phyloP scores from a whole-genome alignment of 192 early-diverging fungal species.

The Podila verticillata region DNA sequence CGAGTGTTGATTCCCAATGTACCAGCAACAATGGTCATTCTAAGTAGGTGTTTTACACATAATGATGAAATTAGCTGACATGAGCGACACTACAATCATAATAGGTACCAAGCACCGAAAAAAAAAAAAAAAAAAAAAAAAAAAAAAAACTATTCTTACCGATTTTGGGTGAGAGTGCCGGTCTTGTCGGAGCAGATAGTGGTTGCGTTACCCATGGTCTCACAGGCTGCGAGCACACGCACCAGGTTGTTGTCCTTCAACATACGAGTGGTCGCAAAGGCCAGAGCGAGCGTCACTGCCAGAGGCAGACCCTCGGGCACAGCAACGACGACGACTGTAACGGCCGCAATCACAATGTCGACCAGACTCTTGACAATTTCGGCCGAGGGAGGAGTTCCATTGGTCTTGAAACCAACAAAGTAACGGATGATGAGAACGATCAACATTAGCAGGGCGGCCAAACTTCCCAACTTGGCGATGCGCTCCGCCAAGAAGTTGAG shows the following conservation, averaged over 20 bases:
- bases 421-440: constrained; percentile 89
- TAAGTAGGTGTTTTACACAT: background rate
- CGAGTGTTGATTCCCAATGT: constrained; percentile 80
- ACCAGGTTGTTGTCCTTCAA: constrained; percentile 98
- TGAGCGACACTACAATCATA: background rate
- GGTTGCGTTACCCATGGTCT: constrained; percentile 99
- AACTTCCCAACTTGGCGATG: constrained; percentile 94
- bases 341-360: constrained; percentile 86
- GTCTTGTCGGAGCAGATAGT: constrained; percentile 99
- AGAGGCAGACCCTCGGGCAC: constrained; percentile 98
- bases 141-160: constrained; percentile 11
- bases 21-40: constrained; percentile 95
- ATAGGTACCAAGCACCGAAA: background rate
- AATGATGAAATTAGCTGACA: background rate
- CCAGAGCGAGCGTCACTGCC: constrained; percentile 95
- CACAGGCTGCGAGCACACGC: constrained; percentile 94
- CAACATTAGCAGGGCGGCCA: constrained; percentile 87
- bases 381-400: constrained; percentile 54
- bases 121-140: background rate
- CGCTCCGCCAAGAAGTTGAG: constrained; percentile 87
- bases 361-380: constrained; percentile 72
- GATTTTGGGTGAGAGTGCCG: constrained; percentile 96
- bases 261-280: constrained; percentile 95
- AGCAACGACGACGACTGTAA: constrained; percentile 97
- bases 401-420: constrained; percentile 65